Evolutionary conservation across 176 grass and related monocot species (phyloP).

Genomic region (Cenchrus purpureus): DNA sequence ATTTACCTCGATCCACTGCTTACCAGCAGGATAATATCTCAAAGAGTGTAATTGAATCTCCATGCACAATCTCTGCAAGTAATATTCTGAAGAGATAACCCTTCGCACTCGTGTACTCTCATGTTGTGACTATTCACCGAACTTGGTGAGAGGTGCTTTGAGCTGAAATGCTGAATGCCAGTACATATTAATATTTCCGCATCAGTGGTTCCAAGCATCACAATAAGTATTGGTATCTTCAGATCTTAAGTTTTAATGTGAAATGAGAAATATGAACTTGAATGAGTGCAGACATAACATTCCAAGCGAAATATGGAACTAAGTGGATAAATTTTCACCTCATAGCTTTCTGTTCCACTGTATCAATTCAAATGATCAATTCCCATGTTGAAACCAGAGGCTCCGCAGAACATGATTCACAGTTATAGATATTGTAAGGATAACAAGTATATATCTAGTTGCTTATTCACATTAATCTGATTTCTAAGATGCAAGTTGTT

Average conservation of each 20-base stretch:
- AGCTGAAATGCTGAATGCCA: background rate
- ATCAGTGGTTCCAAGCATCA: background rate
- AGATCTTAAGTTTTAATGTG: conserved; percentile 18
- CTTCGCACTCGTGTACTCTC: background rate
- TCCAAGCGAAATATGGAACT: conserved; percentile 18
- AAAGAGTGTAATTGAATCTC: conserved; percentile 8
- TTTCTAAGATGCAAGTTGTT: conserved; percentile 10
- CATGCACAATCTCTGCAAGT: conserved; percentile 10
- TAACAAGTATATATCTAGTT: background rate
- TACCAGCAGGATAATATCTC: background rate
- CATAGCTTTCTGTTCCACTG: background rate
- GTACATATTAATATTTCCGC: background rate
- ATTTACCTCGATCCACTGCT: conserved; percentile 34
- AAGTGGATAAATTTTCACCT: conserved; percentile 33
- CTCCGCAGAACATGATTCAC: conserved; percentile 4
- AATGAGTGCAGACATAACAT: background rate
- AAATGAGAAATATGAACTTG: conserved; percentile 18
- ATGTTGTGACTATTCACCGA: background rate
- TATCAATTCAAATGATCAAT: conserved; percentile 15
- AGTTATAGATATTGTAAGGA: background rate
- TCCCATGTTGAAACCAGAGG: conserved; percentile 21
- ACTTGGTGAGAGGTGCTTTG: conserved; percentile 4
- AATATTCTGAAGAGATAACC: background rate
- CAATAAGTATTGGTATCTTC: conserved; percentile 11
- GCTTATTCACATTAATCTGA: conserved; percentile 21